Conservation (phyloP, 2,329 filamentous ascomycete species). For the Hypoxylon sp. region DNA sequence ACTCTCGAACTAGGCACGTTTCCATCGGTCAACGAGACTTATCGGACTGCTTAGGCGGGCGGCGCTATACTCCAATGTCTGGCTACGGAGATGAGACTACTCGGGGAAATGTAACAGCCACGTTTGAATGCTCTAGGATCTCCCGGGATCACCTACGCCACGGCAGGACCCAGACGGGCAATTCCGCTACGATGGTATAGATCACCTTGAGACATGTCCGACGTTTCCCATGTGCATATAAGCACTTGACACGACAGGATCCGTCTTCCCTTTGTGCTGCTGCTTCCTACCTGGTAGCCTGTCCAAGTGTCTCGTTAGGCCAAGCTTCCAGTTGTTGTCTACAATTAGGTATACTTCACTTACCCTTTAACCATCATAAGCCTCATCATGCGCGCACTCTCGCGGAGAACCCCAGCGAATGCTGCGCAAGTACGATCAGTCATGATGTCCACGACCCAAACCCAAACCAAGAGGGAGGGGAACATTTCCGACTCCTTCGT, state of each 20-base stretch:
- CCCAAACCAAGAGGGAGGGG: conserved; percentile 64
- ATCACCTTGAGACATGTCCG: conserved; percentile 4
- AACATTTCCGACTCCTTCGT: conserved; percentile 73
- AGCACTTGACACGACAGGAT: not conserved
- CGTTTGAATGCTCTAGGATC: too few species aligned
- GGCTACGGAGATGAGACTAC: too few species aligned
- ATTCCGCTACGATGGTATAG: conserved; percentile 2
- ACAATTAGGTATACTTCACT: not conserved
- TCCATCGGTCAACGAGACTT: too few species aligned
- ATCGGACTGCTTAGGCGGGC: too few species aligned
- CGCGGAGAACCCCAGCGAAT: conserved; percentile 5
- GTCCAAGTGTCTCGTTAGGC: not conserved
- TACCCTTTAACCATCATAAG: conserved; percentile 1
- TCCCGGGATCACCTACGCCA: not conserved
- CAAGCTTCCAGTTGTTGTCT: not conserved
- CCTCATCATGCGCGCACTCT: conserved; percentile 16
- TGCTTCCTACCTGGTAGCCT: not conserved
- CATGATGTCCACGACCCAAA: conserved; percentile 32
- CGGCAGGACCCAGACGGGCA: conserved; percentile 2
- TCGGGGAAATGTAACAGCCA: too few species aligned
- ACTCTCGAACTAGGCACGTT: not conserved
- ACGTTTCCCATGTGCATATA: conserved; percentile 2
- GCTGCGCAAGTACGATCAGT: conserved; percentile 24
- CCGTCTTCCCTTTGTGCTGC: not conserved
- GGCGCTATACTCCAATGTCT: too few species aligned